Evolutionary conservation across 768 basidiomycete species (phyloP), one percentile per base, ranked within the genome.

Genomic region (Lactarius psammicola): DNA sequence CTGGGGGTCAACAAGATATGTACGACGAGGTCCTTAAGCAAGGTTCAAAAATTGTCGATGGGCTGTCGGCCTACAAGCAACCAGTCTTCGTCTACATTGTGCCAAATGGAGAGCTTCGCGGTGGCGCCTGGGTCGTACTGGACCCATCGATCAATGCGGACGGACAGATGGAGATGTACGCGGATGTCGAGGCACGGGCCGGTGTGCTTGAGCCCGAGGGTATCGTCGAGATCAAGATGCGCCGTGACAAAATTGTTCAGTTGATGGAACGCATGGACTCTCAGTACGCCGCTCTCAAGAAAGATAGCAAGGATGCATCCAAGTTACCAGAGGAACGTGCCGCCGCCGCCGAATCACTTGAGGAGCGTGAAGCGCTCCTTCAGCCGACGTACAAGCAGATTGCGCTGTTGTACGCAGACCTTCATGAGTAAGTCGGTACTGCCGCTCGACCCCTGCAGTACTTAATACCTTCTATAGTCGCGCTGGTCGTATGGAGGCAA

Each of bases 1-100:
- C 97, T 26, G 97, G 97, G 68, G 97, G 97, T 69, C 95, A 98
- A 77, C 95, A 97, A 77, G 95, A 98, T 77, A 98, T 98, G 95
- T 96, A 94, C 73, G 95, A 98, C 77, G 95, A 96, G 75, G 86
- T 98, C 63, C 81, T 98, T 73, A 98, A 98, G 78, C 94, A 98
- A 76, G 95, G 95, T 49, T 91, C 95, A 20, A 98, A 96, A 80
- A 99, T 99, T 69, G 97, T 99, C 76, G 97, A 99, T 75, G 97
- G 97, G 55, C 84, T 99, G 46, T 95, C 94, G 60, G 89, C 85
- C 74, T 99, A 97, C 84, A 98, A 94, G 77, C 93, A 96, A 72
- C 97, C 97, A 23, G 90, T 98, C 66, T 98, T 97, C 75, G 94
- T 99, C 64, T 98, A 98, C 80, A 95, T 99, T 70, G 89, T 98